Percentiles rank a stretch among this genome's conserved stretches.
phyloP scores from a whole-genome alignment of 805 yeast species.

The Cyberlindnera misumaiensis region DNA sequence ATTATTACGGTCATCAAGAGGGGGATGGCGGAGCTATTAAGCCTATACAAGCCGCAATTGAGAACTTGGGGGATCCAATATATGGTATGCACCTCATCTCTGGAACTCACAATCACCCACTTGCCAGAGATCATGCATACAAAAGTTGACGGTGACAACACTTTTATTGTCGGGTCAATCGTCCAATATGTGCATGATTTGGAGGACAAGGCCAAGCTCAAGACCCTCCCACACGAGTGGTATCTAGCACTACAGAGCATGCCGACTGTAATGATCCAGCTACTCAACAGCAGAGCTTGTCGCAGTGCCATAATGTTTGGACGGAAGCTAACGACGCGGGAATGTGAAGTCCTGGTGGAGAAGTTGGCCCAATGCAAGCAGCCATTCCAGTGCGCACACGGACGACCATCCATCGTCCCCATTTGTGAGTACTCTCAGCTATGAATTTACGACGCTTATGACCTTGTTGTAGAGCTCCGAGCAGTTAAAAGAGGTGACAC shows the following conservation, averaged over 20 bases:
- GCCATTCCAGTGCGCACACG: slow-evolving; percentile 85
- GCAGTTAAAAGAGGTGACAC: no score
- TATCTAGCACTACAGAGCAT: slow-evolving; percentile 32
- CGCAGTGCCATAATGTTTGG: slow-evolving; percentile 71
- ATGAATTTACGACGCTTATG: background rate
- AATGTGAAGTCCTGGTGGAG: slow-evolving; percentile 40
- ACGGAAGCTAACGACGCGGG: slow-evolving; percentile 32
- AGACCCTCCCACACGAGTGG: slow-evolving; percentile 26
- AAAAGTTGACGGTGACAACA: slow-evolving; percentile 25
- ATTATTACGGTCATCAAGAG: slow-evolving; percentile 16
- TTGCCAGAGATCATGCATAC: slow-evolving; percentile 37
- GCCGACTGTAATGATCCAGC: slow-evolving; percentile 45
- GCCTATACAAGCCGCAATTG: slow-evolving; percentile 25
- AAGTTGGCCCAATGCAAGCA: slow-evolving; percentile 40
- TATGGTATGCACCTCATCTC: slow-evolving; percentile 1
- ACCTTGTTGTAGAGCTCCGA: no score
- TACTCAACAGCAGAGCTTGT: slow-evolving; percentile 59
- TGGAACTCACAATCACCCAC: slow-evolving; percentile 28
- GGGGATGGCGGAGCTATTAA: slow-evolving; percentile 29
- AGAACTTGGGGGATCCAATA: slow-evolving; percentile 39
- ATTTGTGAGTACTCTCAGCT: slow-evolving; percentile 23
- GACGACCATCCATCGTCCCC: slow-evolving; percentile 69
- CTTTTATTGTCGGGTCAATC: slow-evolving; percentile 31
- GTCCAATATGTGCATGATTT: slow-evolving; percentile 41
- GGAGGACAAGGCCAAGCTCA: slow-evolving; percentile 24